Evolutionary conservation across 2,329 filamentous ascomycete genomes (phyloP), one percentile per base, ranked within the genome.

Genomic region (Fulvia fulva): DNA sequence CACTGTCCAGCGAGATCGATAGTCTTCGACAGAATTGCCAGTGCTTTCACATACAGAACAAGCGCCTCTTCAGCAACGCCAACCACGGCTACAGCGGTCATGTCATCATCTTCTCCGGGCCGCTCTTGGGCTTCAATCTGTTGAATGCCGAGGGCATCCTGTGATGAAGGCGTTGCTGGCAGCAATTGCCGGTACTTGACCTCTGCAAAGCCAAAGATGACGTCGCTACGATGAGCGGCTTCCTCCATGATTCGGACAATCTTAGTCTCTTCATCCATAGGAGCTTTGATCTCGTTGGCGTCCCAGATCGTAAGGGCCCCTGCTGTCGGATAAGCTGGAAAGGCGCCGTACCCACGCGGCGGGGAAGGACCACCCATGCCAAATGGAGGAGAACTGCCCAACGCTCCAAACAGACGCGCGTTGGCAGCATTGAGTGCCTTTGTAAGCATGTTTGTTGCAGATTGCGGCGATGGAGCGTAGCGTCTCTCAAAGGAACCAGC

Each of bases 171-270:
- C 1, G 90, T 86, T 46, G 94, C 78, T 2, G 94, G 94, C 51
- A 97, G 85, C n/a, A 99, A 82, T 74, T 99, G 94, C 74, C 95
- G 94, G 76, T 95, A 97, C 75, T 99, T 99, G 70, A 99, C 93
- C 76, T 99, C 93, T 5, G 94, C 94, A 74, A 99, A 97, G 2
- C 93, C 92, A 72, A 92, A 99, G 2, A 99, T 92, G 47, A 97
- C 94, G 73, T 99, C 92, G 70, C 92, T 97, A 41, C 92, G 83
- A 30, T 91, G 94, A 1, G 94, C 94, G 63, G 90, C 88, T 67
- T 97, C 92, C 73, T 99, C 93, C 57, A 97, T 91, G 46, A 85
- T 83, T 68, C 91, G 88, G 2, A 93, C 86, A 43, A 89, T 86
- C 63, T 84, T 85, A 16, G 82, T 80, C 70, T 97, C 94, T 69